These are phyloP conservation scores for Trifolium fragiferum DNA, from an alignment of 306 rosid species.

Conservation along the genomic window DNA sequence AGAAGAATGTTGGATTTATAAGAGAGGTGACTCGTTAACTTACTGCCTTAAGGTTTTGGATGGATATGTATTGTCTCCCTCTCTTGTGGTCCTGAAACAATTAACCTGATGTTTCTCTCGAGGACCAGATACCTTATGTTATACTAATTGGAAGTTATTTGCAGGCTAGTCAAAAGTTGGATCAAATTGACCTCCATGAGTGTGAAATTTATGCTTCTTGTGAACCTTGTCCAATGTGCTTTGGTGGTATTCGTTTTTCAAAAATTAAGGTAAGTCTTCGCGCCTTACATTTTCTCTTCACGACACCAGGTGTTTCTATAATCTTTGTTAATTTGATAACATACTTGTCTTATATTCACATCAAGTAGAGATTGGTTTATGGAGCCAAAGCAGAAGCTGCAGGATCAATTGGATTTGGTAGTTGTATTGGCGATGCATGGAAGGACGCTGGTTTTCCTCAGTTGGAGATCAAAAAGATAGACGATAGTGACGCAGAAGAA, in stretches of 20 bases:
- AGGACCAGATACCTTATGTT: neutral
- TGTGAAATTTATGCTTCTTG: conserved; percentile 94
- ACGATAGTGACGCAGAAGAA: conserved; percentile 82
- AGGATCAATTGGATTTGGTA: conserved; percentile 79
- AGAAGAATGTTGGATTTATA: no score
- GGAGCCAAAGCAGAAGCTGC: conserved; percentile 94
- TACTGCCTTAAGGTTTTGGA: no score
- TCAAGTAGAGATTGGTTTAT: conserved; percentile 84
- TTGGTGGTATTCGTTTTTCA: conserved; percentile 90
- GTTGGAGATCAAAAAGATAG: conserved; percentile 86
- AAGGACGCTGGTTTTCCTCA: conserved; percentile 73
- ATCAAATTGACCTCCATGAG: conserved; percentile 69
- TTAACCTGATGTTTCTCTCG: no score
- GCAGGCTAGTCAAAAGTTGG: conserved; percentile 87
- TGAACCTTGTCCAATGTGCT: conserved; percentile 99
- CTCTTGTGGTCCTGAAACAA: no score
- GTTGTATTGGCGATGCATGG: conserved; percentile 80
- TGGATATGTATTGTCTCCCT: no score
- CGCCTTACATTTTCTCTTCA: conserved; percentile 3
- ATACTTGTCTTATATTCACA: neutral
- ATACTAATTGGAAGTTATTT: neutral
- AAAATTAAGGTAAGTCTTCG: conserved; percentile 67
- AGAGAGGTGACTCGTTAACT: no score
- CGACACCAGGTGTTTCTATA: neutral
- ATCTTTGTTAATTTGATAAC: neutral